Conservation (phyloP, 2,329 filamentous ascomycete genomes). For the Oidium heveae region DNA sequence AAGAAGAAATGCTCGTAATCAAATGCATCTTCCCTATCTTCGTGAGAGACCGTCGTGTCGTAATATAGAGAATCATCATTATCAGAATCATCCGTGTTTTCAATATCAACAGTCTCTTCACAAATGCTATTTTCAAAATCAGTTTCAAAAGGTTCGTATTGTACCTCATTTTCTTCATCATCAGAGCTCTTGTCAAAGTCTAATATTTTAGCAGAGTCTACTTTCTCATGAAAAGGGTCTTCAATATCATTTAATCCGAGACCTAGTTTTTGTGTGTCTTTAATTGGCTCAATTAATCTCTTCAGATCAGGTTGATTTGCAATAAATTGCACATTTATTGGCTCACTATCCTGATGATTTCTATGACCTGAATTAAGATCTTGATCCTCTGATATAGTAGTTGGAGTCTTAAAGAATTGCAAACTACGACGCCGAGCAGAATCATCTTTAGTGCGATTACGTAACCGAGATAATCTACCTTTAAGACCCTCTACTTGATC, state of each 20-base stretch:
- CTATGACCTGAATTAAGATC: slow-evolving; percentile 13
- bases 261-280: not conserved
- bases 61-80: slow-evolving; percentile 35
- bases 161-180: slow-evolving; percentile 2
- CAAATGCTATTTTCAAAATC: slow-evolving; percentile 14
- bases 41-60: slow-evolving; percentile 45
- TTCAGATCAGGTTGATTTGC: slow-evolving; percentile 10
- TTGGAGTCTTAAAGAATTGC: slow-evolving; percentile 31
- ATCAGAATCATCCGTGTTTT: slow-evolving; percentile 16
- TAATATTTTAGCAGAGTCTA: slow-evolving; percentile 3
- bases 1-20: slow-evolving; percentile 94
- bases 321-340: slow-evolving; percentile 1
- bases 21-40: slow-evolving; percentile 84
- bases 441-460: slow-evolving; percentile 37
- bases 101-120: slow-evolving; percentile 15
- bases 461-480: slow-evolving; percentile 39
- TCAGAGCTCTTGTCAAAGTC: not conserved
- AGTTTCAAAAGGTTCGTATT: slow-evolving; percentile 5
- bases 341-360: slow-evolving; percentile 6
- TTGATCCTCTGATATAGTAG: slow-evolving; percentile 18
- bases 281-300: slow-evolving; percentile 3
- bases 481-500: slow-evolving; percentile 44
- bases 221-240: slow-evolving; percentile 11
- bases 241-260: not conserved
- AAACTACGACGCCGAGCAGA: slow-evolving; percentile 34